Conservation (phyloP, 164 flowering plant species). For the Magnolia kwangsiensis region DNA sequence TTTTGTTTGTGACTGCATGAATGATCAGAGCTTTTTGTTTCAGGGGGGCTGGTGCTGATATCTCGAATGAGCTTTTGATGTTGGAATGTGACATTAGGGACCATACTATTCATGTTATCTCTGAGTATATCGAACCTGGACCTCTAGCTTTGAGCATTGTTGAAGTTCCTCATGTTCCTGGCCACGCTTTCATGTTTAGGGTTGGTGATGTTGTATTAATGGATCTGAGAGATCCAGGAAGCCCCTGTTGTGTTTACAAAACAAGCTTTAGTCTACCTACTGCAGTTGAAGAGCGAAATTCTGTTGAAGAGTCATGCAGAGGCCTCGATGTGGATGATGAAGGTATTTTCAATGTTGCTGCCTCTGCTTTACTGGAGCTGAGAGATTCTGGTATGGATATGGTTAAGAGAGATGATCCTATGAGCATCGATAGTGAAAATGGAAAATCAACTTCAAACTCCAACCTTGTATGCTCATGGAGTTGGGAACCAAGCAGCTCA, state of each 20-base stretch:
- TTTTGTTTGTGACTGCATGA: slow-evolving; percentile 9
- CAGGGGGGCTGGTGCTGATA: slow-evolving; percentile 56
- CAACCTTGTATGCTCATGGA: slow-evolving; percentile 70
- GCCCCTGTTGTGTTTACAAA: slow-evolving; percentile 59
- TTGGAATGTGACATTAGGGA: slow-evolving; percentile 62
- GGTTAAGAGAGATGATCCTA: slow-evolving; percentile 61
- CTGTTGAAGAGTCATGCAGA: slow-evolving; percentile 46
- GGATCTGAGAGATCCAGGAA: slow-evolving; percentile 78
- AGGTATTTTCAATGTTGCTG: slow-evolving; percentile 82
- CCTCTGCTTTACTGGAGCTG: slow-evolving; percentile 76
- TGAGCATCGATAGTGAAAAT: slow-evolving; percentile 68
- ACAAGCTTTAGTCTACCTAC: slow-evolving; percentile 41
- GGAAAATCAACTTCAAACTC: slow-evolving; percentile 24
- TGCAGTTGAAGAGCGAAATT: slow-evolving; percentile 46
- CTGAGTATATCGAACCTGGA: slow-evolving; percentile 61
- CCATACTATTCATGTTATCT: slow-evolving; percentile 42
- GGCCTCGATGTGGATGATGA: slow-evolving; percentile 79
- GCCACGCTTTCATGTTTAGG: slow-evolving; percentile 78
- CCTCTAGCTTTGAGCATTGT: slow-evolving; percentile 59
- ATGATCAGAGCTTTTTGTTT: slow-evolving; percentile 12
- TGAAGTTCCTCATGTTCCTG: slow-evolving; percentile 78
- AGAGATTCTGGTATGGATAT: slow-evolving; percentile 49
- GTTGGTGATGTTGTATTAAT: slow-evolving; percentile 75
- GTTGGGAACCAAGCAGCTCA: slow-evolving; percentile 71
- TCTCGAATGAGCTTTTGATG: slow-evolving; percentile 62